Percentiles rank a stretch among this genome's conserved stretches.
phyloP scores from a whole-genome alignment of 2,329 filamentous ascomycete species.

The Botrytis tulipae region DNA sequence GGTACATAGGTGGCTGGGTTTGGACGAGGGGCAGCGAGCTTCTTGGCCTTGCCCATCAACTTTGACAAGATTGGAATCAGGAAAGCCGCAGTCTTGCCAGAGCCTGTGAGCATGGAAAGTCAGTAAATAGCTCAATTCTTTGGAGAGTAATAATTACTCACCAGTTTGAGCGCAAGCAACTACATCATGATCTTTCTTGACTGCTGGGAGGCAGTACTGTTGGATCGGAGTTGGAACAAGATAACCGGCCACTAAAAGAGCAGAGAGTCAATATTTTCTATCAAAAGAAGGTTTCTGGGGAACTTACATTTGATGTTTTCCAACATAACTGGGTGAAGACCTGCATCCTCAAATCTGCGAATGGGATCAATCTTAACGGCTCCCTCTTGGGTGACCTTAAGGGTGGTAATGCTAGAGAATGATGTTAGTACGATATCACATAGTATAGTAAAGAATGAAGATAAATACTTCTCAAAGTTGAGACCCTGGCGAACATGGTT shows the following conservation, averaged over 20 bases:
- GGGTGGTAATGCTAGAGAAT: constrained; percentile 50
- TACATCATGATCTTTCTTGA: constrained; percentile 74
- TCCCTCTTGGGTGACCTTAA: constrained; percentile 59
- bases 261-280: not conserved
- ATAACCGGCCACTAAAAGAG: constrained; percentile 59
- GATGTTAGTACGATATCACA: constrained; percentile 27
- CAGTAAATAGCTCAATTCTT: not conserved
- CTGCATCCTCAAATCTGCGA: constrained; percentile 67
- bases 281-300: not conserved
- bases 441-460: constrained; percentile 3
- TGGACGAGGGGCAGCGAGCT: constrained; percentile 75
- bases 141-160: constrained; percentile 44
- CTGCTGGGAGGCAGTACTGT: constrained; percentile 76
- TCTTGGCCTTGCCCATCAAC: constrained; percentile 94
- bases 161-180: constrained; percentile 92
- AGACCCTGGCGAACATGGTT: constrained; percentile 53
- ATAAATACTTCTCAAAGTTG: constrained; percentile 59
- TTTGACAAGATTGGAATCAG: constrained; percentile 84
- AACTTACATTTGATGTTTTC: constrained; percentile 63
- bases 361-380: constrained; percentile 50
- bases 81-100: constrained; percentile 93
- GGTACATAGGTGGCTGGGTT: constrained; percentile 56
- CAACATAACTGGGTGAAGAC: constrained; percentile 79
- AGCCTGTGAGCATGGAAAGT: constrained; percentile 57
- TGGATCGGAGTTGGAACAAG: constrained; percentile 80